Evolutionary conservation across 2,329 filamentous ascomycete species (phyloP), one percentile per base, ranked within the genome.

Genomic region (Botrytis aclada): DNA sequence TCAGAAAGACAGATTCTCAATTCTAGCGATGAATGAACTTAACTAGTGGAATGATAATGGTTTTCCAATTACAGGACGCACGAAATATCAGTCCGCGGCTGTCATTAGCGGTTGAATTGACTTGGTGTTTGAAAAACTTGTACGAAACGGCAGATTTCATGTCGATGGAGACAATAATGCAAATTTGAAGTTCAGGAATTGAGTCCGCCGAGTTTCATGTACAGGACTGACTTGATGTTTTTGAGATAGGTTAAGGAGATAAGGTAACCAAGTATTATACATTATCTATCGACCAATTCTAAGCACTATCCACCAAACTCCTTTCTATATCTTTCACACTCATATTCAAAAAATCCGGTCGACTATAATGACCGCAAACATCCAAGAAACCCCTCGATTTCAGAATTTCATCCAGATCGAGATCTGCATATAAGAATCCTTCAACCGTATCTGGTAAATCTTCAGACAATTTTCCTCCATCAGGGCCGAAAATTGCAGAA

Each of bases 401-500:
- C 7, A 77, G n/a, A 43, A 75, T 74, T 14, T 73, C 72, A 69
- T 76, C 74, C 32, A 75, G 74, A 47, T 78, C 74, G 25, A 79
- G 41, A 39, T 79, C 73, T n/a, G 86, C 86, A 73, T 84, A 85
- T 4, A 89, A 75, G 34, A 89, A 82, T 1, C 87, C 87, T 70
- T 89, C 86, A 84, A 80, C 86, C 84, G 71, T 82, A 85, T 77
- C 86, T 83, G 43, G 83, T 79, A 64, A 85, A 83, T 25, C 86
- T 80, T 76, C 60, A 12, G 72, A 82, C 82, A 72, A 81, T 80
- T 74, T 43, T 43, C 76, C 70, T 3, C 87, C 87, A 75, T 89
- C 87, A 0, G 86, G 87, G 0, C 84, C 83, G 77, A 85, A 89
- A 77, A 89, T 88, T 3, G 86, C 83, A 0, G 86, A 84, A 74